Conservation (phyloP, 345 rosid species). For the Gossypium anomalum region DNA sequence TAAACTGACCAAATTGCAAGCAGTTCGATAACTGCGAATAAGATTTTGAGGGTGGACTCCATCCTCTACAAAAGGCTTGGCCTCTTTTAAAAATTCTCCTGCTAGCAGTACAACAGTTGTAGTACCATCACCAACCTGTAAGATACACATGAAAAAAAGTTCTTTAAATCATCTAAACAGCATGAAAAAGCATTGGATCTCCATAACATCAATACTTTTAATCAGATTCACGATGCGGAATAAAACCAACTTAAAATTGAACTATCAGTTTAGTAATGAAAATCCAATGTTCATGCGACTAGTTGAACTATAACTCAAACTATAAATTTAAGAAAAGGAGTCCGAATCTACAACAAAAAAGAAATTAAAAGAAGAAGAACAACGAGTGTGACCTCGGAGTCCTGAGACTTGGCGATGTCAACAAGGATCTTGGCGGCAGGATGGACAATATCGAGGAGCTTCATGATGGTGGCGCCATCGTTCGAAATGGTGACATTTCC, state of each 20-base stretch:
- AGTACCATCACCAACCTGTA: conserved; percentile 96
- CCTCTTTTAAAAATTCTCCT: conserved; percentile 91
- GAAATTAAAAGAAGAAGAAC: not conserved
- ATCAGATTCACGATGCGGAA: not conserved
- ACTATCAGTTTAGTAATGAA: not conserved
- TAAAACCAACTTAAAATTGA: not conserved
- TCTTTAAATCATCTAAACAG: not conserved
- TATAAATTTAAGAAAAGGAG: not conserved
- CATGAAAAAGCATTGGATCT: not conserved
- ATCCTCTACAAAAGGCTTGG: conserved; percentile 93
- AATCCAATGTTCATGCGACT: not conserved
- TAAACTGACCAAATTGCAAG: conserved; percentile 54
- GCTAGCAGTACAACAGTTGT: conserved; percentile 95
- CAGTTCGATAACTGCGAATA: conserved; percentile 85
- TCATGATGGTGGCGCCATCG: conserved; percentile 99
- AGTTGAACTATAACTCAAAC: not conserved
- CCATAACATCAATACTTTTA: not conserved
- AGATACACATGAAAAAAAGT: not conserved
- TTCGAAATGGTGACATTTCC: conserved; percentile 92
- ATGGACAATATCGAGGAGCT: conserved; percentile 89
- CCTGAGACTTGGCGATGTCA: conserved; percentile 98
- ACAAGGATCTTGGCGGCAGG: conserved; percentile 99
- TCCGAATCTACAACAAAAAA: not conserved
- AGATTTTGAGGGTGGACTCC: conserved; percentile 95
- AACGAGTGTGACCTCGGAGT: conserved; percentile 61